phyloP scores from a whole-genome alignment of 176 grass and related monocot genomes.

The Carex kokanica region DNA sequence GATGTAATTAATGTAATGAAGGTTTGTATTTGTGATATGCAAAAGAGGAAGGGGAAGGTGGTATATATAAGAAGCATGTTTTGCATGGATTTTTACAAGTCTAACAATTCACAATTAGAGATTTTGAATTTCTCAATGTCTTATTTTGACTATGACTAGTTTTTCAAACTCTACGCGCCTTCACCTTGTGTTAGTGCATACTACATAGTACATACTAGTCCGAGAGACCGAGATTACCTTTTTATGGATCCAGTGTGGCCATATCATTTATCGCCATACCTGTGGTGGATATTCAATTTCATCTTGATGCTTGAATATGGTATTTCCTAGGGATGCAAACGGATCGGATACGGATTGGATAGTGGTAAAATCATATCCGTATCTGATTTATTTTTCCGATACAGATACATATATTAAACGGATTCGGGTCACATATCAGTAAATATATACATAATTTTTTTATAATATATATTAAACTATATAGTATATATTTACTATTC shows the following conservation, averaged over 20 bases:
- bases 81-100: slow-evolving; percentile 16
- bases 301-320: background rate
- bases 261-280: background rate
- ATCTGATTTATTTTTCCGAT: too few relatives aligned
- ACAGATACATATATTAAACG: too few relatives aligned
- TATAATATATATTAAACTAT: too few relatives aligned
- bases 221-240: background rate
- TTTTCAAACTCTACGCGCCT: slow-evolving; percentile 10
- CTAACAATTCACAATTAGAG: background rate
- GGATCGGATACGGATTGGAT: background rate
- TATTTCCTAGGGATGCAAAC: background rate
- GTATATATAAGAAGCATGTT: background rate
- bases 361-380: too few relatives aligned
- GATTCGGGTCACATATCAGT: too few relatives aligned
- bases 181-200: too few relatives aligned
- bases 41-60: background rate
- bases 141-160: background rate
- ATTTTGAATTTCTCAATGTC: background rate
- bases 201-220: background rate
- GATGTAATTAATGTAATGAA: background rate
- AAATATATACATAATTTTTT: too few relatives aligned
- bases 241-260: background rate
- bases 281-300: background rate
- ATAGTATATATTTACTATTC: too few relatives aligned
- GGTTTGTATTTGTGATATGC: background rate